phyloP scores from a whole-genome alignment of 768 basidiomycete genomes.

The Amanita thiersii region DNA sequence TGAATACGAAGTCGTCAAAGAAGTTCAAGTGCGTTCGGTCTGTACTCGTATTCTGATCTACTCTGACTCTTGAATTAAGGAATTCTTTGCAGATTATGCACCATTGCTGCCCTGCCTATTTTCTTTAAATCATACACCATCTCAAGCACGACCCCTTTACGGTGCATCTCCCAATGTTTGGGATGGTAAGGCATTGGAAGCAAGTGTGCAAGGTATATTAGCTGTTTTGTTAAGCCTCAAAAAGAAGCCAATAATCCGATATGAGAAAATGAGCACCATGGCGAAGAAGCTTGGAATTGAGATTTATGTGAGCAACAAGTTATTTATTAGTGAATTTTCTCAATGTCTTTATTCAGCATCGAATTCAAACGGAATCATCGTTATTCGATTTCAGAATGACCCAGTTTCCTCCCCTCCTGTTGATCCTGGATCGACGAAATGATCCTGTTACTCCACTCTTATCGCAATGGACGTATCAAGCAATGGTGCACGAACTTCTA shows the following conservation, averaged over 20 bases:
- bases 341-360: conserved; percentile 40
- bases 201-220: conserved; percentile 72
- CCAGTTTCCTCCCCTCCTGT: conserved; percentile 79
- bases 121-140: conserved; percentile 74
- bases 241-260: conserved; percentile 92
- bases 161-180: conserved; percentile 67
- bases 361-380: conserved; percentile 69
- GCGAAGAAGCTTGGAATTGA: conserved; percentile 86
- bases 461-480: conserved; percentile 99
- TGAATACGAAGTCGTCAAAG: conserved; percentile 92
- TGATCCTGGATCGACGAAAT: conserved; percentile 92
- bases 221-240: conserved; percentile 89
- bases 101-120: conserved; percentile 83
- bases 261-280: conserved; percentile 89
- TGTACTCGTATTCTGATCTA: neutral
- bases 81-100: conserved; percentile 96
- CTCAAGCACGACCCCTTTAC: conserved; percentile 55
- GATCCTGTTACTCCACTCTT: conserved; percentile 95
- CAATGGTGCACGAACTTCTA: conserved; percentile 96
- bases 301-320: conserved; percentile 52
- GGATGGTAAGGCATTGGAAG: conserved; percentile 66
- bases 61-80: conserved; percentile 36
- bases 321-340: neutral
- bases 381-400: conserved; percentile 91
- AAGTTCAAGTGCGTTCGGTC: conserved; percentile 75